Evolutionary conservation across 2,329 filamentous ascomycete genomes (phyloP), one percentile per base, ranked within the genome.

Genomic region (Scedosporium apiospermum): DNA sequence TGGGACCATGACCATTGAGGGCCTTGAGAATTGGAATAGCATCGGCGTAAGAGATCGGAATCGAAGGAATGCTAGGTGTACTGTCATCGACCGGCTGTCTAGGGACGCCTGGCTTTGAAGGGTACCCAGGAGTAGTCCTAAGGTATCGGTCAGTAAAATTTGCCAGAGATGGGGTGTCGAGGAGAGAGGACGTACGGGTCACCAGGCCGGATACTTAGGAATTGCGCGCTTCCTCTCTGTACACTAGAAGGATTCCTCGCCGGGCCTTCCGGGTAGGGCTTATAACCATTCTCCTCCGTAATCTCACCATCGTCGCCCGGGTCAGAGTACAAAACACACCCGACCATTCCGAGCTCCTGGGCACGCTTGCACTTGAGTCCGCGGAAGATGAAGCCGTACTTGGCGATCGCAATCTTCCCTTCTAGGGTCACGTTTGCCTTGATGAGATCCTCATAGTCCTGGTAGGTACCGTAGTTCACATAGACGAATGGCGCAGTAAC

Each of bases 311-410:
- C 93, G 69, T 96, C 91, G 53, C 93, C 91, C 1, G 93, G 93
- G 72, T 98, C 93, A 55, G 82, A 88, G 76, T 93, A 98, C 58
- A 97, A 84, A 58, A 97, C 78, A 12, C 85, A 81, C n/a, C 92
- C 93, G 55, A 95, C 78, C 84, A 95, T 93, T 42, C 93, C 93
- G 18, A 96, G 79, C 68, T 97, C 91, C 73, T 96, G 89, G 1
- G 93, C 93, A 60, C 92, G 85, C 80, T 96, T 96, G 63, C 97
- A 86, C 74, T 97, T 98, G 65, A 98, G 80, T 0, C 93, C 93
- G 62, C 93, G 84, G 78, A 97, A 96, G 65, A 93, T 87, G 57
- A 84, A 81, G 16, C 93, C 93, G 71, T 98, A 97, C 70, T 89
- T 92, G 53, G 84, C 88, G 65, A 98, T 78, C 1, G 90, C 92